Percentiles rank a stretch among this genome's conserved stretches.
Conservation (phyloP, 2,329 filamentous ascomycete genomes). For the Alternaria dauci region DNA sequence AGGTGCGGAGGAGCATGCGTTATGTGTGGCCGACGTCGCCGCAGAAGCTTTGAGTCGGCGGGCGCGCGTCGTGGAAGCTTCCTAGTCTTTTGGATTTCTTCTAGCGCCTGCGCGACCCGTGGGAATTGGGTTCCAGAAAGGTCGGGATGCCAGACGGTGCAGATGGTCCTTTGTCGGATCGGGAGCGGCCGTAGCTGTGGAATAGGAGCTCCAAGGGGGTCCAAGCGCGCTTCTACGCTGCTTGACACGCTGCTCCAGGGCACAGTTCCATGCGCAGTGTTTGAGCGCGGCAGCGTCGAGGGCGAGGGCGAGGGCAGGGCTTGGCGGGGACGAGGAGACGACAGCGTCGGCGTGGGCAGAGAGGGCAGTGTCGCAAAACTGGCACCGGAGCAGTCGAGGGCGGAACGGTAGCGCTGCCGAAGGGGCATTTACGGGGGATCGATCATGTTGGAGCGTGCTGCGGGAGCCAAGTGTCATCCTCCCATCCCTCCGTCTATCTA, state of each 20-base stretch:
- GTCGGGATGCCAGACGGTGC: constrained; percentile 19
- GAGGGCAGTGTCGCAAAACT: constrained; percentile 4
- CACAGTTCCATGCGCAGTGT: constrained; percentile 3
- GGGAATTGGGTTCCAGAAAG: constrained; percentile 16
- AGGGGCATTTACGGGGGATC: constrained; percentile 17
- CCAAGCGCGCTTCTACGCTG: constrained; percentile 15
- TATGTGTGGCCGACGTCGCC: constrained; percentile 21
- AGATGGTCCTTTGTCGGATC: constrained; percentile 21
- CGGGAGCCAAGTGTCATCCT: constrained; percentile 16
- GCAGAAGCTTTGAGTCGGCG: constrained; percentile 13
- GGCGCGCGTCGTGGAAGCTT: constrained; percentile 7
- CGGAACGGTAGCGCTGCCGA: constrained; percentile 24
- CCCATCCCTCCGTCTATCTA: background rate
- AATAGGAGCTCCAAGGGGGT: constrained; percentile 23
- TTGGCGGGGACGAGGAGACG: constrained; percentile 12
- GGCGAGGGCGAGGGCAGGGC: background rate
- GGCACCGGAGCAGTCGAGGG: constrained; percentile 5
- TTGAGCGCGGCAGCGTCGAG: constrained; percentile 4
- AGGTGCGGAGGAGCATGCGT: constrained; percentile 25
- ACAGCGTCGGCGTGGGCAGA: background rate
- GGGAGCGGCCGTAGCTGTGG: constrained; percentile 22
- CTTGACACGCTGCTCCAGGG: constrained; percentile 1
- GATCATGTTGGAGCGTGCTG: constrained; percentile 5
- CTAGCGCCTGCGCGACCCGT: constrained; percentile 25
- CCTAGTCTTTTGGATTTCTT: constrained; percentile 10